Percentiles rank a stretch among this genome's conserved stretches.
Evolutionary conservation across 1,284 basidiomycete genomes (phyloP).

Genomic region (Fomitopsis pinicola): DNA sequence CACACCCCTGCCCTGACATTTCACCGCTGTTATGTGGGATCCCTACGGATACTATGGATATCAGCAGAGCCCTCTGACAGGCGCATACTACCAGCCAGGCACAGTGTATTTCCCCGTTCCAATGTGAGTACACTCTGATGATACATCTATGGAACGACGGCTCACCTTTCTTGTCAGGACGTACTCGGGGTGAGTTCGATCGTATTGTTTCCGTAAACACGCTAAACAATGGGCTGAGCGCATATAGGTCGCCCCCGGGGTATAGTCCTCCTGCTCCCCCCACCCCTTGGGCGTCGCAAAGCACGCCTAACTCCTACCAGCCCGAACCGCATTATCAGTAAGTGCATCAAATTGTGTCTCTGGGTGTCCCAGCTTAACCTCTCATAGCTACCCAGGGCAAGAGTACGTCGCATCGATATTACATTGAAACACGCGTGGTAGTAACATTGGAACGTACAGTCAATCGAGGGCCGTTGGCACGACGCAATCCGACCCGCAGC

Average conservation of each 20-base stretch:
- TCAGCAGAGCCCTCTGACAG: not conserved
- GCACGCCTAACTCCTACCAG: not conserved
- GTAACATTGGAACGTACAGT: not conserved
- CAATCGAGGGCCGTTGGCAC: not conserved
- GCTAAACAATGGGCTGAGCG: not conserved
- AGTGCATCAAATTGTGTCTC: not conserved
- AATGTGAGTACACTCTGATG: not conserved
- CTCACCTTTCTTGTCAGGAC: not conserved
- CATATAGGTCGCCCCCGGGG: not conserved
- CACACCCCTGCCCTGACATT: slow-evolving; percentile 26
- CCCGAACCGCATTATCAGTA: not conserved
- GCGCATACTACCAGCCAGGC: not conserved
- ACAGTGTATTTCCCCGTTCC: slow-evolving; percentile 1
- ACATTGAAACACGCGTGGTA: not conserved
- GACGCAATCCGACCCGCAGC: not conserved
- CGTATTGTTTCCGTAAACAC: not conserved
- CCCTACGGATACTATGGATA: slow-evolving; percentile 10
- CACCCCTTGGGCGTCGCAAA: not conserved
- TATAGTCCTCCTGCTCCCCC: not conserved
- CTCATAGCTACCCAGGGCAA: not conserved
- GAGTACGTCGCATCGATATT: not conserved
- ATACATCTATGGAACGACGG: not conserved
- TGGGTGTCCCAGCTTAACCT: not conserved
- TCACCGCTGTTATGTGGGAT: slow-evolving; percentile 17
- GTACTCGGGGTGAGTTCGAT: not conserved